Percentiles rank a stretch among this genome's conserved stretches.
Evolutionary conservation across 495 filamentous ascomycete genomes (phyloP).

Genomic region (Hypoxylon cercidicola): DNA sequence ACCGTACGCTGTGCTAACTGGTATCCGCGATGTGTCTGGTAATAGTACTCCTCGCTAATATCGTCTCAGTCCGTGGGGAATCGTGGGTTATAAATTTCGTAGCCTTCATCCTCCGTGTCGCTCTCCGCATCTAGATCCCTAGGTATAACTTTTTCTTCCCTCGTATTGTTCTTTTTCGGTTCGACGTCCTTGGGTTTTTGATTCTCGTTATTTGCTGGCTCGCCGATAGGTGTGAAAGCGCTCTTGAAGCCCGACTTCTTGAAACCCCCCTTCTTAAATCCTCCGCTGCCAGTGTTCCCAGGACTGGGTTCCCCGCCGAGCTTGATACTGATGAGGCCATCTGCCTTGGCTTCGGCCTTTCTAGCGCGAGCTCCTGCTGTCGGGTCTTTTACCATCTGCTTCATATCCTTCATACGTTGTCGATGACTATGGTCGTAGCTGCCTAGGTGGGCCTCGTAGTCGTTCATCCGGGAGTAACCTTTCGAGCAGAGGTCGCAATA

Average conservation of each 20-base stretch:
- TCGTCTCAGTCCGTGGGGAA: constrained; percentile 62
- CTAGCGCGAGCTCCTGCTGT: constrained; percentile 68
- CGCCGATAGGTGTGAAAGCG: constrained; percentile 60
- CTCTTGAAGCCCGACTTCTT: constrained; percentile 64
- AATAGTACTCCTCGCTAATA: neutral
- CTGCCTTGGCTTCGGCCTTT: constrained; percentile 75
- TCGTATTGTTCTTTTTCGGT: constrained; percentile 24
- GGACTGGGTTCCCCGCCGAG: constrained; percentile 51
- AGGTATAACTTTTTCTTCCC: constrained; percentile 29
- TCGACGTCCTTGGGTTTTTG: constrained; percentile 33
- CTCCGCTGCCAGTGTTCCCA: constrained; percentile 43
- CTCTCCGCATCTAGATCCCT: constrained; percentile 56
- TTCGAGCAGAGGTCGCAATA: constrained; percentile 80
- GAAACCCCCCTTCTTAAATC: constrained; percentile 68
- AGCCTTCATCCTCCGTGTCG: constrained; percentile 69
- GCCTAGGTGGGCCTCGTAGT: constrained; percentile 74
- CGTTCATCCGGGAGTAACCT: constrained; percentile 75
- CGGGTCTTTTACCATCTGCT: constrained; percentile 70
- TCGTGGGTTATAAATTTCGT: constrained; percentile 65
- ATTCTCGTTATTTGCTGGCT: constrained; percentile 27
- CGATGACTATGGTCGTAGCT: constrained; percentile 79
- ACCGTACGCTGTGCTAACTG: neutral
- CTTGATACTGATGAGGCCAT: constrained; percentile 70
- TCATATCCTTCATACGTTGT: constrained; percentile 74
- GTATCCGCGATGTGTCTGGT: neutral